Evolutionary conservation across 2,329 filamentous ascomycete species (phyloP), one percentile per base, ranked within the genome.

Genomic region (Thielaviopsis euricoi): DNA sequence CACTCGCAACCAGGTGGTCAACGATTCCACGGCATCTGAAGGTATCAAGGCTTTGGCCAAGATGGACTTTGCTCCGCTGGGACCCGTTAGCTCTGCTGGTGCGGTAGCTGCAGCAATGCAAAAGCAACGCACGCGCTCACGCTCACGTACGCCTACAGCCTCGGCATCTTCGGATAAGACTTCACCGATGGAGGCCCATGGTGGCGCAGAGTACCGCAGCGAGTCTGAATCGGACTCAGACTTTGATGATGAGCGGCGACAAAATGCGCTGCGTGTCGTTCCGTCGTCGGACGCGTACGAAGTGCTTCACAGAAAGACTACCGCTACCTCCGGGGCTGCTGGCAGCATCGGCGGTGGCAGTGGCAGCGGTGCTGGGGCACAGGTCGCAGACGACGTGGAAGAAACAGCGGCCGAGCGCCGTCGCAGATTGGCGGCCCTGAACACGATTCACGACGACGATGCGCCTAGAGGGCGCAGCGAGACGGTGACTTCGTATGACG

Each of bases 341-440:
- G 50, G 13, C 29, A 17, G 6, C 22, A 6, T n/a, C 19, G 13
- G 23, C 53, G 40, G 53, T 49, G 52, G 29, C 10, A 33, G 51
- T 9, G 43, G 50, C 26, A 49, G 29, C 13, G 58, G 76, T 1
- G 86, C 90, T 68, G 88, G 85, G 1, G 81, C 81, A 0, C 84
- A 82, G 0, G 51, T 1, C 22, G 43, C 13, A 3, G 65, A 64
- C 1, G 72, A 75, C n/a, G 73, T 73, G 37, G 74, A 71, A 37
- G 87, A 90, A 70, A 89, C 86, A 0, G 83, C 85, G 0, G 87
- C 86, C 0, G 87, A 91, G 68, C 76, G 84, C 58, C 77, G 85
- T 48, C 75, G 87, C 56, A 79, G 87, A 64, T 81, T 89, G 64
- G 86, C 86, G 1, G 87, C 87, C 1, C 71, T 91, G 1, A 86